Percentiles rank a stretch among this genome's conserved stretches.
Evolutionary conservation across 306 rosid genomes (phyloP).

Genomic region (Trifolium dubium): DNA sequence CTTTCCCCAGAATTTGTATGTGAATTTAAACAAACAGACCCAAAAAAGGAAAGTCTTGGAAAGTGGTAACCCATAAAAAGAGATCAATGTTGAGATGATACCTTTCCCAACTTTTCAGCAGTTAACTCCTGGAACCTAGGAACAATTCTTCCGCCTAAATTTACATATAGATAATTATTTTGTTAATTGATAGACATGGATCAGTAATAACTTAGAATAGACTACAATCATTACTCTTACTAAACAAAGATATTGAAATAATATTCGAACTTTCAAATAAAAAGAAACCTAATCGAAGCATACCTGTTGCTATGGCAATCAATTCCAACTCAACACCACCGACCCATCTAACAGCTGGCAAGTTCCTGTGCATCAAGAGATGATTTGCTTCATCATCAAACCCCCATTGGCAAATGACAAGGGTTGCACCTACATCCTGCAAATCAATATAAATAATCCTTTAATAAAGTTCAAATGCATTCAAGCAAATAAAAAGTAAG

Average conservation of each 20-base stretch:
- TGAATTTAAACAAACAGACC: background rate
- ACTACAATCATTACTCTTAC: background rate
- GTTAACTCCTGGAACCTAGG: slow-evolving; percentile 97
- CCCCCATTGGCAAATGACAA: slow-evolving; percentile 99
- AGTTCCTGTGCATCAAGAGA: slow-evolving; percentile 90
- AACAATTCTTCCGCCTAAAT: slow-evolving; percentile 95
- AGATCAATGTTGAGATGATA: slow-evolving; percentile 39
- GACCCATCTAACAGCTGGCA: slow-evolving; percentile 99
- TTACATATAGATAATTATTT: slow-evolving; percentile 34
- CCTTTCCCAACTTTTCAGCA: slow-evolving; percentile 92
- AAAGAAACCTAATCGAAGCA: slow-evolving; percentile 38
- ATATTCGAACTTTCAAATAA: slow-evolving; percentile 13
- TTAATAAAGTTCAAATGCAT: slow-evolving; percentile 19
- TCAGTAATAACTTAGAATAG: background rate
- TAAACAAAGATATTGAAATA: background rate
- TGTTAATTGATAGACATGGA: slow-evolving; percentile 6
- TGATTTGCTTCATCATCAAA: slow-evolving; percentile 99
- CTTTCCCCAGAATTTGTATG: slow-evolving; percentile 4
- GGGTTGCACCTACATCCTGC: slow-evolving; percentile 94
- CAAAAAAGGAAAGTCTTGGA: background rate
- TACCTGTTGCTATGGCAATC: slow-evolving; percentile 98
- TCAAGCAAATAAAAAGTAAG: background rate
- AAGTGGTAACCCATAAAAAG: slow-evolving; percentile 2
- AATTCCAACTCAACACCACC: slow-evolving; percentile 99
- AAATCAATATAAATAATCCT: slow-evolving; percentile 35